Evolutionary conservation across 257 asterid genomes (phyloP), one percentile per base, ranked within the genome.

Genomic region (Coffea eugenioides): DNA sequence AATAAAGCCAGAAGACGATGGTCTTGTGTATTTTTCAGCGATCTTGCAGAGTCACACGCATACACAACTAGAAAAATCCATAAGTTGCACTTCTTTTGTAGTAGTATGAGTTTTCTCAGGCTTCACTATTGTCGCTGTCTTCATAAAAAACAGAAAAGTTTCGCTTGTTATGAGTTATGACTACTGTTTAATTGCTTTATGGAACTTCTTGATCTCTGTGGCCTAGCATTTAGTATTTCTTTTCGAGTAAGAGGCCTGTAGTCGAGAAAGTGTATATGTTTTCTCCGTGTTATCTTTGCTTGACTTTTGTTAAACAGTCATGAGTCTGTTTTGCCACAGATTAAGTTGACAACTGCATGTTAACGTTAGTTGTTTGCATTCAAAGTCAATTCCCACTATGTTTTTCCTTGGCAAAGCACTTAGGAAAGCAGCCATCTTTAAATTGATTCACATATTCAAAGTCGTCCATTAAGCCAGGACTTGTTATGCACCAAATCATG

Each of bases 391-490:
- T 77, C 39, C 78, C 84, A 70, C 81, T 70, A 12, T 10, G 36
- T 66, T 8, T 64, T 67, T 65, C 27, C 77, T 71, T 59, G 25
- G 59, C 43, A 69, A 78, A 78, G 74, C 76, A 69, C 75, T 68
- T 8, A 0, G 74, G 39, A 78, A 14, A 16, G 59, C 56, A 13
- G 69, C 69, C 48, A 45, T 61, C 72, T 45, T n/a, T 14, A 25
- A 39, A 15, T 56, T 59, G 59, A 78, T 39, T 13, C 46, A 14
- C 61, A 39, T 41, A 11, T 70, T 71, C 73, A 75, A 68, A 80
- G 83, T 75, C 80, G 45, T 80, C 83, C 80, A 75, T 21, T 80
- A 43, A 54, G 72, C 41, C 41, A 61, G 73, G 74, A 76, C 73
- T 81, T 46, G 46, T 8, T 41, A 46, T 76, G 69, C 69, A 52